Conservation (phyloP, 768 basidiomycete species). For the Crucibulum laeve region DNA sequence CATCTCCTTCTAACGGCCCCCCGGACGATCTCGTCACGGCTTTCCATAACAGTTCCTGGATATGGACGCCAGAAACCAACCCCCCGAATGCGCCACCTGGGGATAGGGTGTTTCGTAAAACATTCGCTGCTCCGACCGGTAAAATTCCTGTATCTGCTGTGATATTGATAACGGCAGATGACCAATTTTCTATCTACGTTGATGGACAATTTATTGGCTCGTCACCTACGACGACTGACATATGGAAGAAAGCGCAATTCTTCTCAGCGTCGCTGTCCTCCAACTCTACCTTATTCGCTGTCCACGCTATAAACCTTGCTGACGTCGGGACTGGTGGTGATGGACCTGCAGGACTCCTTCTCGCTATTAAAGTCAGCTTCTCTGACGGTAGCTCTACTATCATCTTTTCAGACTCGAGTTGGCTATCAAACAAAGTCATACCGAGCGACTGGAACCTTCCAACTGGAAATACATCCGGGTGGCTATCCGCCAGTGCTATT, state of each 20-base stretch:
- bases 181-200: conserved; percentile 22
- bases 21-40: conserved; percentile 13
- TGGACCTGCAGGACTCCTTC: conserved; percentile 22
- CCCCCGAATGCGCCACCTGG: conserved; percentile 15
- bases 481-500: conserved; percentile 12
- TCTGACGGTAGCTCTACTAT: conserved; percentile 19
- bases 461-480: conserved; percentile 14
- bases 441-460: conserved; percentile 20
- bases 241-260: conserved; percentile 21
- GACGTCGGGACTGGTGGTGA: conserved; percentile 13
- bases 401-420: conserved; percentile 17
- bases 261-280: conserved; percentile 14
- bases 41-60: conserved; percentile 20
- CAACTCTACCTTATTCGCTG: conserved; percentile 18
- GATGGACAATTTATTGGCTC: conserved; percentile 20
- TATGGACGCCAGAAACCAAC: conserved; percentile 21
- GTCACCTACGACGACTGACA: conserved; percentile 14
- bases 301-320: conserved; percentile 21
- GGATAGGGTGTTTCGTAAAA: conserved; percentile 26
- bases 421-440: conserved; percentile 17
- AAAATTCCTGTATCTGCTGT: conserved; percentile 15
- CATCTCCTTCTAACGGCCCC: conserved; percentile 5
- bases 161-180: conserved; percentile 21
- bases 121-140: conserved; percentile 15
- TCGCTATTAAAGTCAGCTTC: conserved; percentile 18